Evolutionary conservation across 352 stramenopile genomes (phyloP).

Genomic region (Chrysophaeum taylorii): DNA sequence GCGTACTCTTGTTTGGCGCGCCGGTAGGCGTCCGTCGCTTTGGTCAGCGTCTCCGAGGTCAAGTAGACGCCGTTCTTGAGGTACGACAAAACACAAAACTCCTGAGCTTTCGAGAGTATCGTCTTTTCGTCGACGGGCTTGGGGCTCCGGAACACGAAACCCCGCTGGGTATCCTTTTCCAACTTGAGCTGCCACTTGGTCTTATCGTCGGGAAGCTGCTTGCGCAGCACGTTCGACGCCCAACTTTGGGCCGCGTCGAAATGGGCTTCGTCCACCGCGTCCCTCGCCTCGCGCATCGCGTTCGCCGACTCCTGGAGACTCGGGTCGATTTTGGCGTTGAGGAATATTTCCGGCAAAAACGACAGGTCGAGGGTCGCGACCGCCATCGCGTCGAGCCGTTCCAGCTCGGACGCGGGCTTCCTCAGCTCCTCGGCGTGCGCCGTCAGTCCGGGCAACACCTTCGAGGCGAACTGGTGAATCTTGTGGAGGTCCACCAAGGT

Average conservation of each 20-base stretch:
- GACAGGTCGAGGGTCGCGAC: constrained; percentile 36
- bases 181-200: constrained; percentile 73
- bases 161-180: constrained; percentile 75
- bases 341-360: constrained; percentile 38
- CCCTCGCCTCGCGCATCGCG: constrained; percentile 57
- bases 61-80: constrained; percentile 96
- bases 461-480: not conserved
- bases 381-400: constrained; percentile 55
- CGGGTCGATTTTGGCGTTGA: constrained; percentile 44
- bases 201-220: constrained; percentile 40
- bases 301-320: constrained; percentile 68
- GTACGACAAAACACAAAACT: constrained; percentile 69
- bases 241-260: constrained; percentile 41
- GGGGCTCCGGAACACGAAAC: constrained; percentile 81
- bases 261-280: constrained; percentile 62
- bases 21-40: constrained; percentile 65
- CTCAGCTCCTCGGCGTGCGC: constrained; percentile 34
- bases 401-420: constrained; percentile 52
- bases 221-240: constrained; percentile 54
- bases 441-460: not conserved
- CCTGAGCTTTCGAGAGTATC: constrained; percentile 57
- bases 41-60: constrained; percentile 76
- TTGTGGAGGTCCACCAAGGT: constrained; percentile 8
- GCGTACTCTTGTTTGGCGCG: constrained; percentile 77
- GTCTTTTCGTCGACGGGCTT: constrained; percentile 81